Conservation (phyloP, 805 yeast genomes). For the Hanseniaspora pseudoguilliermondii region DNA sequence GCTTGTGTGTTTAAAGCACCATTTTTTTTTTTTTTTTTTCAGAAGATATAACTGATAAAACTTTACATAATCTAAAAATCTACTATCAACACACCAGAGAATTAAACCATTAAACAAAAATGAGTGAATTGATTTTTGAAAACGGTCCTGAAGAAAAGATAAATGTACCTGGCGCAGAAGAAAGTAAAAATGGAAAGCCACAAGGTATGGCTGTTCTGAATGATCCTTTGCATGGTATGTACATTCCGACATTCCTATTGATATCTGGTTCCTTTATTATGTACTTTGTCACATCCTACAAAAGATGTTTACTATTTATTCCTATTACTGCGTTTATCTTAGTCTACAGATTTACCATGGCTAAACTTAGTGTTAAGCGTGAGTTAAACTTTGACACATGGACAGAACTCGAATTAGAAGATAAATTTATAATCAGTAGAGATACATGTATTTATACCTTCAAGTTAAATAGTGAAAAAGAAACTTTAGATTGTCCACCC, state of each 20-base stretch:
- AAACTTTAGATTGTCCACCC: constrained; percentile 52
- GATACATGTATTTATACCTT: constrained; percentile 65
- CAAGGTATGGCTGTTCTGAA: constrained; percentile 31
- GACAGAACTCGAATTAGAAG: constrained; percentile 55
- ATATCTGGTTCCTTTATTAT: constrained; percentile 47
- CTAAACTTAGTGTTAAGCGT: constrained; percentile 30
- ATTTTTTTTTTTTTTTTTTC: neutral
- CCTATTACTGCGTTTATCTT: constrained; percentile 26
- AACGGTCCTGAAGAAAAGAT: constrained; percentile 11
- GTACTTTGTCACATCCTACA: constrained; percentile 29
- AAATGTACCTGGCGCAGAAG: constrained; percentile 8
- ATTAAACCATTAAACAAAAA: neutral
- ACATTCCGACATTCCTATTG: constrained; percentile 53
- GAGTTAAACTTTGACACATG: constrained; percentile 42
- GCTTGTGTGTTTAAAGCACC: too few species aligned
- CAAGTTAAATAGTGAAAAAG: constrained; percentile 47
- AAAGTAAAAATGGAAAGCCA: constrained; percentile 33
- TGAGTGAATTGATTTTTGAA: constrained; percentile 12
- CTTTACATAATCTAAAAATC: neutral
- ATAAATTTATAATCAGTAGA: constrained; percentile 58
- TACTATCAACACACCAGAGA: neutral
- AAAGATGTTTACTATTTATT: constrained; percentile 24
- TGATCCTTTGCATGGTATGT: constrained; percentile 63
- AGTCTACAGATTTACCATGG: constrained; percentile 30
- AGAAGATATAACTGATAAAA: neutral